Conservation (phyloP, 768 basidiomycete species). For the Favolaschia claudopus region DNA sequence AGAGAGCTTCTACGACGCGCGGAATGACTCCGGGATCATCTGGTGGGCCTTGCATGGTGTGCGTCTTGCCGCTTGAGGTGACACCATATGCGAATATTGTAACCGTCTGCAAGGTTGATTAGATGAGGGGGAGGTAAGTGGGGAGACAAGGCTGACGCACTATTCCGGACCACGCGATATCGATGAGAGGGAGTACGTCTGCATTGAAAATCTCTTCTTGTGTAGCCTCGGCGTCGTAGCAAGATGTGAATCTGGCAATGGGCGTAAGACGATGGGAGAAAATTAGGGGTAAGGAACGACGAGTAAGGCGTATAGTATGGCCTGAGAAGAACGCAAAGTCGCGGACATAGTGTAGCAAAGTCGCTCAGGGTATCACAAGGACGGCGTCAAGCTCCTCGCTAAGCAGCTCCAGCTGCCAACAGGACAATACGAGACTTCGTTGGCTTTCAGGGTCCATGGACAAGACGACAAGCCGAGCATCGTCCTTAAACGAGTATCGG, state of each 20-base stretch:
- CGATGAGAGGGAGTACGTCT: slow-evolving; percentile 80
- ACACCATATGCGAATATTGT: slow-evolving; percentile 93
- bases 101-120: slow-evolving; percentile 61
- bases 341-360: no score
- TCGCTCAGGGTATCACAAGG: no score
- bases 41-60: slow-evolving; percentile 89
- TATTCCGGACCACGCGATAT: slow-evolving; percentile 78
- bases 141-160: slow-evolving; percentile 51
- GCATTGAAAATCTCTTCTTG: slow-evolving; percentile 82
- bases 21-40: slow-evolving; percentile 87
- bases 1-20: slow-evolving; percentile 74
- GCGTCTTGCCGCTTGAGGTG: slow-evolving; percentile 90
- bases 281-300: slow-evolving; percentile 1
- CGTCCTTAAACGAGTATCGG: no score
- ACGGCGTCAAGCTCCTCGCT: no score
- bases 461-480: no score
- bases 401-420: no score
- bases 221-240: slow-evolving; percentile 72
- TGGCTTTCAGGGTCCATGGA: no score
- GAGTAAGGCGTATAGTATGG: no score
- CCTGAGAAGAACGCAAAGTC: no score
- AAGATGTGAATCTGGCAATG: slow-evolving; percentile 69
- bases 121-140: not conserved
- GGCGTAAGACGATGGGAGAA: slow-evolving; percentile 2
- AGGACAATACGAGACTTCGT: no score